Evolutionary conservation across 78 protist species (phyloP).

Genomic region (Dictyostelium brefeldianum): DNA sequence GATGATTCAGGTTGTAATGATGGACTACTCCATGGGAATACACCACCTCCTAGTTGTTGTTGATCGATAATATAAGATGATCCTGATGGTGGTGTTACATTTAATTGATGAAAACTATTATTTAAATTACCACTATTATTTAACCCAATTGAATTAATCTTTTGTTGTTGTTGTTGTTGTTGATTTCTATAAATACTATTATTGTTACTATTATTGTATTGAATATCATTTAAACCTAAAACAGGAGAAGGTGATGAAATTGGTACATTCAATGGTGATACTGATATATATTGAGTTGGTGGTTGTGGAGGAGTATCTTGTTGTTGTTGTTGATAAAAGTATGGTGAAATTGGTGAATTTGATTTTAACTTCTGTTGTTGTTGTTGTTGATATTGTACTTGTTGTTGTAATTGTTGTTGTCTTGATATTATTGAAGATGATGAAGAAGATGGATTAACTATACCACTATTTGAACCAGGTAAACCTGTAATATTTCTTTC

Average conservation of each 20-base stretch:
- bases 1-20: constrained; percentile 8
- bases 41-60: neutral
- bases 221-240: neutral
- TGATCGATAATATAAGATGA: neutral
- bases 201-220: neutral
- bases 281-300: constrained; percentile 1
- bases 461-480: neutral
- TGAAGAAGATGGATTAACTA: neutral
- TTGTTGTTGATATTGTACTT: too few relatives aligned
- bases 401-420: constrained; percentile 28
- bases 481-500: constrained; percentile 8
- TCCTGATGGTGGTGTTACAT: neutral
- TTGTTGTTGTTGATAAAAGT: neutral
- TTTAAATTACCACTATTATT: too few relatives aligned
- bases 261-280: neutral
- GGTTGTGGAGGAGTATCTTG: neutral
- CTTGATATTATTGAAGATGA: neutral
- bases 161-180: constrained; percentile 12
- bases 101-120: too few relatives aligned
- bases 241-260: constrained; percentile 5
- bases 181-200: neutral
- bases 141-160: too few relatives aligned
- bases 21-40: constrained; percentile 7
- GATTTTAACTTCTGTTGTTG: neutral
- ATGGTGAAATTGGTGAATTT: constrained; percentile 20